These are phyloP conservation scores for Suaeda aralocaspica DNA, from an alignment of 148 eudicot genomes.

Conservation along the genomic window DNA sequence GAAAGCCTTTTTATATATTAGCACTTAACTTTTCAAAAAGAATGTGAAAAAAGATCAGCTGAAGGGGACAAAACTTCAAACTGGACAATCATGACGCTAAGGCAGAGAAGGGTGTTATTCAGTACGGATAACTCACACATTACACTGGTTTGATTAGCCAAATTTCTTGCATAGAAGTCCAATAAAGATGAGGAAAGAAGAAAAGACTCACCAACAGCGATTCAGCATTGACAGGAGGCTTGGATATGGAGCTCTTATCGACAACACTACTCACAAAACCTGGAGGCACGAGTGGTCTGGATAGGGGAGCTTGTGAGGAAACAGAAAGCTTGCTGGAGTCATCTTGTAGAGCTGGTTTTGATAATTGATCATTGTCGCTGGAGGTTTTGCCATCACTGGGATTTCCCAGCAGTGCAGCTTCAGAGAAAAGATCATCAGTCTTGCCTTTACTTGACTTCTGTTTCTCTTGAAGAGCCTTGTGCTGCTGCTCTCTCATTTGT, in stretches of 20 bases:
- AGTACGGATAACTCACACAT: neutral
- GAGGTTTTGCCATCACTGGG: conserved; percentile 32
- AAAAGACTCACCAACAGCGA: conserved; percentile 43
- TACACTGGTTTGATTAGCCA: neutral
- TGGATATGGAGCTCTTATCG: conserved; percentile 56
- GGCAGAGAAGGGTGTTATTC: neutral
- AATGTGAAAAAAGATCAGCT: neutral
- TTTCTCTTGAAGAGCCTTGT: conserved; percentile 75
- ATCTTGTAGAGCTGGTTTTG: conserved; percentile 33
- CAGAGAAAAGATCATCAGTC: conserved; percentile 43
- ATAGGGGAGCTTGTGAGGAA: conserved; percentile 46
- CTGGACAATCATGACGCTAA: neutral
- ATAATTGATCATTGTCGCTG: conserved; percentile 33
- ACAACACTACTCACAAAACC: conserved; percentile 60
- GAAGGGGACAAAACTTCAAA: neutral
- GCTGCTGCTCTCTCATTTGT: conserved; percentile 93
- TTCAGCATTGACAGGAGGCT: conserved; percentile 33
- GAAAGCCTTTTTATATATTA: too few species aligned
- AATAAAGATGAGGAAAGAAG: neutral
- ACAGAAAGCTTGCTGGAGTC: conserved; percentile 49
- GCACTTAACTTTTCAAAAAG: neutral
- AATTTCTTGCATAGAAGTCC: neutral
- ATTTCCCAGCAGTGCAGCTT: conserved; percentile 35
- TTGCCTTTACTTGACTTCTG: conserved; percentile 49
- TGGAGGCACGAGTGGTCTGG: conserved; percentile 92